phyloP scores from a whole-genome alignment of 2,329 filamentous ascomycete species.

The Penicillium verrucosum region DNA sequence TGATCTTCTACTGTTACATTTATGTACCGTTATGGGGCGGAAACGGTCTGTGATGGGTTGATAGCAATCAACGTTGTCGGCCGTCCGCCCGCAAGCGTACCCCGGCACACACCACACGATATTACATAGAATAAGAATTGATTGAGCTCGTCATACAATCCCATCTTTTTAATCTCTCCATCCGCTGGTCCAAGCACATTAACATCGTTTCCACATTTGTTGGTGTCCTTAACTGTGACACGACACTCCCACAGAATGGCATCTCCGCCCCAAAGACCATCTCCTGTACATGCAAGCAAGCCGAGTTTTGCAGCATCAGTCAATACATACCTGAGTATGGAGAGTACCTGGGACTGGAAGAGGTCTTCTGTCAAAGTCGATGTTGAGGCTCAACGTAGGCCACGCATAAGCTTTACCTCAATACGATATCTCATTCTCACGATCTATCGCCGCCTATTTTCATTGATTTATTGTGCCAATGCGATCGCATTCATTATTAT shows the following conservation, averaged over 20 bases:
- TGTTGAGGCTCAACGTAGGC: background rate
- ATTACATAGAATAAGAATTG: background rate
- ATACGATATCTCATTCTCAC: background rate
- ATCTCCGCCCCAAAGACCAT: background rate
- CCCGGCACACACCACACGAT: background rate
- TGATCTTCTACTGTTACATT: background rate
- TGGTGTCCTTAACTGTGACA: background rate
- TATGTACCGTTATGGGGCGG: background rate
- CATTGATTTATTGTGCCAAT: background rate
- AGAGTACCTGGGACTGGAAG: background rate
- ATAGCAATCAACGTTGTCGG: background rate
- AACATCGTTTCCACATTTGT: background rate
- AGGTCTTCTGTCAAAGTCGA: background rate
- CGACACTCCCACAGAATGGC: background rate
- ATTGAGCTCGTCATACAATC: background rate
- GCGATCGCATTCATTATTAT: background rate
- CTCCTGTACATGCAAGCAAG: background rate
- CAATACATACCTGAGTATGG: background rate
- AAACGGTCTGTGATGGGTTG: background rate
- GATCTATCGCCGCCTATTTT: background rate
- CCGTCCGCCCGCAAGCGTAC: background rate
- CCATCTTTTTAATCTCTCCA: background rate
- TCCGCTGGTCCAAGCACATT: background rate
- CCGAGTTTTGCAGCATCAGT: background rate
- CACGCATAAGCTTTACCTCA: background rate